Evolutionary conservation across 768 basidiomycete species (phyloP).

Genomic region (Clitopilus hobsonii): DNA sequence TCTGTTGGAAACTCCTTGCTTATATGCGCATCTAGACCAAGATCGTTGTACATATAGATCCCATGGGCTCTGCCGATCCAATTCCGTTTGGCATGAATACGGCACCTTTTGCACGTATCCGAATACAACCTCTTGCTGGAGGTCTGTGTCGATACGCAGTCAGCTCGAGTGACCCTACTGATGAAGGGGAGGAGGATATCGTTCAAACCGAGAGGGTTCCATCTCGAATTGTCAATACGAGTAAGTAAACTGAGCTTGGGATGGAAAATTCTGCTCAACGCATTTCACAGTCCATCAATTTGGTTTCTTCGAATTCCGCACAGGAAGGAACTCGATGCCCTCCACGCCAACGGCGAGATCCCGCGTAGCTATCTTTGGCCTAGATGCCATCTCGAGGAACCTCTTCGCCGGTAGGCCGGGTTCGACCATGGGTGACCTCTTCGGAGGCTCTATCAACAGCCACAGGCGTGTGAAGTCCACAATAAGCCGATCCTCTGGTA

Average conservation of each 20-base stretch:
- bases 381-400: constrained; percentile 88
- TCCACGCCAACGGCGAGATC: constrained; percentile 78
- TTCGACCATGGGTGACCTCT: constrained; percentile 68
- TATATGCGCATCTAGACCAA: constrained; percentile 54
- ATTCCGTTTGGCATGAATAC: constrained; percentile 68
- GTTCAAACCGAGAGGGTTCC: constrained; percentile 74
- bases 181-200: constrained; percentile 78
- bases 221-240: constrained; percentile 73
- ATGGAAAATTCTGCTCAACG: background rate
- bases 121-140: constrained; percentile 80
- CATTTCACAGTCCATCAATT: constrained; percentile 69
- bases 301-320: constrained; percentile 84
- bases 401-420: constrained; percentile 74
- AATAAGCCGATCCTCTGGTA: constrained; percentile 66
- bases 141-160: constrained; percentile 79
- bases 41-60: constrained; percentile 84
- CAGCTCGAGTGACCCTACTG: constrained; percentile 66
- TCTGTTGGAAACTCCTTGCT: constrained; percentile 4
- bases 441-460: constrained; percentile 66
- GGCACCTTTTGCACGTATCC: constrained; percentile 75
- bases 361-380: constrained; percentile 83
- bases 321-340: constrained; percentile 69
- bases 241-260: constrained; percentile 45
- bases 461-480: constrained; percentile 68
- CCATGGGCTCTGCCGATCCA: constrained; percentile 66